Base-by-base conservation (phyloP, 2,329 filamentous ascomycete genomes). In the Penicillium sp. region DNA sequence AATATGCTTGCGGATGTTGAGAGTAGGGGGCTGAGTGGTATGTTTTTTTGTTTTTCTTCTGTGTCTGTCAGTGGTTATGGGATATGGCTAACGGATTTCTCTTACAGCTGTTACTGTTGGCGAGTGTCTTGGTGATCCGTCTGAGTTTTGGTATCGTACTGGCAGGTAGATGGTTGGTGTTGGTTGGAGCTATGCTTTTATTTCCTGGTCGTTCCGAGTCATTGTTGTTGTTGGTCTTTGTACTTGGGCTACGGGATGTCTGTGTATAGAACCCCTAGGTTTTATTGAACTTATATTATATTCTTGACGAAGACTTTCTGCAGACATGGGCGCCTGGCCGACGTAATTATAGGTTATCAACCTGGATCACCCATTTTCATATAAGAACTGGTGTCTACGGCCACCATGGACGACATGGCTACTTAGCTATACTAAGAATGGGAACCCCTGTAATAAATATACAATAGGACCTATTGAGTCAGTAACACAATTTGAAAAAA, bases 121-220 rank as follows among this genome's bases (percentile, higher is more conserved):
- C 0, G 81, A 85, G 58, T 87, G 84, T 57, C 74, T 86, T 17
- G 80, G 79, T 0, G 83, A 86, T 56, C 70, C 82, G 8, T 58
- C 58, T n/a, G 73, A 69, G 17, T 77, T 80, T 61, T 86, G 83
- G 84, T 86, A 86, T 64, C 71, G 74, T 10, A n/a, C 35, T 17
- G 17, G 31, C 15, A 51, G 54, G 35, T 57, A 38, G 37, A 35
- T 37, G 23, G 54, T 19, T 35, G 29, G 13, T 17, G 12, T 10
- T 31, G 12, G 13, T 23, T 2, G 21, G 17, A 29, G 33, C 8
- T 27, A 6, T 13, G 9, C 31, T 42, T n/a, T 7, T 19, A 33
- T 33, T 25, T 31, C 10, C 4, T 33, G 38, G 27, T 25, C 21
- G 19, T 33, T 12, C 15, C 17, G 13, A 13, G 4, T 19, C 2